A percentile compares a stretch with the other conserved stretches of the same genome.
phyloP scores from a whole-genome alignment of 192 early-diverging fungal genomes.

The Coemansia sp. region DNA sequence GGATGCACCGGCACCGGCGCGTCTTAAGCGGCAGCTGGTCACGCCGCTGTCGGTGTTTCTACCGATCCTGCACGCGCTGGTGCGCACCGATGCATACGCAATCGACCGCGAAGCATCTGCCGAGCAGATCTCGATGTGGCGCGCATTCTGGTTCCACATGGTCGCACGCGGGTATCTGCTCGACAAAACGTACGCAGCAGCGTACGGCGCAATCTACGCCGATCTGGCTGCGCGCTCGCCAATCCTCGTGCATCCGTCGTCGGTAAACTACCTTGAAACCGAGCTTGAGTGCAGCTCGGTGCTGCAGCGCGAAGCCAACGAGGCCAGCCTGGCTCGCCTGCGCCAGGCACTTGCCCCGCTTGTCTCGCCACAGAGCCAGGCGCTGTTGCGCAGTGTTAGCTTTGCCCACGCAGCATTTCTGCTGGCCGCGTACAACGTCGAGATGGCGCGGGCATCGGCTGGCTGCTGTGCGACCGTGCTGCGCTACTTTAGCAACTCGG shows the following conservation, averaged over 20 bases:
- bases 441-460: conserved; percentile 68
- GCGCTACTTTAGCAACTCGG: conserved; percentile 83
- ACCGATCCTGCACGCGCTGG: conserved; percentile 60
- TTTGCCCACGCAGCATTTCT: conserved; percentile 79
- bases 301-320: conserved; percentile 55
- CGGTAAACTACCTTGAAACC: conserved; percentile 76
- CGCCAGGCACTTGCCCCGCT: conserved; percentile 46
- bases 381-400: conserved; percentile 62
- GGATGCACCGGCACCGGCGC: conserved; percentile 9
- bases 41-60: conserved; percentile 53
- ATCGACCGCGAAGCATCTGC: conserved; percentile 56
- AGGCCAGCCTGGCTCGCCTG: conserved; percentile 42
- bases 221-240: conserved; percentile 85
- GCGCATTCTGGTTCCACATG: conserved; percentile 91
- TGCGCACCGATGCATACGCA: conserved; percentile 59
- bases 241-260: conserved; percentile 67
- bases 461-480: conserved; percentile 72
- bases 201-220: conserved; percentile 68
- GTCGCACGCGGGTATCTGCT: conserved; percentile 75
- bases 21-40: conserved; percentile 7
- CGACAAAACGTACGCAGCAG: conserved; percentile 69
- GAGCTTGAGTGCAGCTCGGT: conserved; percentile 88
- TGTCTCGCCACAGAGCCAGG: conserved; percentile 56
- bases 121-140: conserved; percentile 70
- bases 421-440: conserved; percentile 79